Conservation (phyloP, 192 early-diverging fungal species). For the Coemansia sp. region DNA sequence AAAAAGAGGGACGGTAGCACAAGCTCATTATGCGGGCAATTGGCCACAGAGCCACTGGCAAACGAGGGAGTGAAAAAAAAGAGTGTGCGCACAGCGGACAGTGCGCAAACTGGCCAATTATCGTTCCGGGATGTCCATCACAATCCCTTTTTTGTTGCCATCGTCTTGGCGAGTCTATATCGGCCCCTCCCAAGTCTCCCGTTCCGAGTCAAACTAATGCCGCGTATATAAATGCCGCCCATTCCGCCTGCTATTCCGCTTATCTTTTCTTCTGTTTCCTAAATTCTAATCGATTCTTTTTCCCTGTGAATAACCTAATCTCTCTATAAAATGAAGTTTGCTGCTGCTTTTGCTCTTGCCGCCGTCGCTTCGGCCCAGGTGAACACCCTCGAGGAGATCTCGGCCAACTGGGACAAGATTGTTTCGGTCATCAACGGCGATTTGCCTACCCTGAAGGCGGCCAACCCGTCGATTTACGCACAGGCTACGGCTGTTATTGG, state of each 20-base stretch:
- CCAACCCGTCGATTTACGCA: conserved; percentile 36
- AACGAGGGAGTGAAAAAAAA: too few relatives aligned
- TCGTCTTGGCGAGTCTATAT: too few relatives aligned
- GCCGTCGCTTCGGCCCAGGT: conserved; percentile 16
- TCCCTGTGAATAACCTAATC: conserved; percentile 8
- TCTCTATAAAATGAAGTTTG: conserved; percentile 31
- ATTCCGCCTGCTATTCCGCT: not conserved
- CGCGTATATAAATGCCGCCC: too few relatives aligned
- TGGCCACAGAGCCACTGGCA: too few relatives aligned
- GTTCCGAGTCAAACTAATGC: too few relatives aligned
- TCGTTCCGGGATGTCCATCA: too few relatives aligned
- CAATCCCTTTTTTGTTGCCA: too few relatives aligned
- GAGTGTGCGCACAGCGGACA: too few relatives aligned
- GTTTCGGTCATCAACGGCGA: conserved; percentile 38
- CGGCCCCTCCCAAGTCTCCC: too few relatives aligned
- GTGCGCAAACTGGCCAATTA: too few relatives aligned
- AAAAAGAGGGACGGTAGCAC: too few relatives aligned
- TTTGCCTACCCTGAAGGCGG: conserved; percentile 32
- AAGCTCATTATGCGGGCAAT: too few relatives aligned
- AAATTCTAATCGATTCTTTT: not conserved
- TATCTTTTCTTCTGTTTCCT: not conserved
- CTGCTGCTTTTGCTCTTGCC: conserved; percentile 22
- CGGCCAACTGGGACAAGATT: conserved; percentile 33
- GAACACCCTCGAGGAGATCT: conserved; percentile 39
- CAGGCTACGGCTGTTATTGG: conserved; percentile 44